Evolutionary conservation across 306 rosid genomes (phyloP), one percentile per base, ranked within the genome.

Genomic region (Albizia julibrissin): DNA sequence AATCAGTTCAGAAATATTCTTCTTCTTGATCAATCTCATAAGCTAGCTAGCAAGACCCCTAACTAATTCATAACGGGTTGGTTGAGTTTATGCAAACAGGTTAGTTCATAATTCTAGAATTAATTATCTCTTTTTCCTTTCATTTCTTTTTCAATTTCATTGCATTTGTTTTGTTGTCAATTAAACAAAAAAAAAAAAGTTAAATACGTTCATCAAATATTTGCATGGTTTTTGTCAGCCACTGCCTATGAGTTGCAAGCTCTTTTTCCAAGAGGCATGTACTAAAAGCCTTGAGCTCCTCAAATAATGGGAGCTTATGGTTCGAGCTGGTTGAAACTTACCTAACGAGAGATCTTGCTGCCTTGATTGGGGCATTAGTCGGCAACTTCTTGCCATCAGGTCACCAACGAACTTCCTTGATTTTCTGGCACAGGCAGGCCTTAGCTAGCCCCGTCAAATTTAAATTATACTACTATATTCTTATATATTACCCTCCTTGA

Each of bases 11-110:
- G 33, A 24, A 61, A 24, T 61, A 0, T 61, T 10, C 34, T 59
- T 16, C 24, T 21, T 18, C 12, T 54, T n/a, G 31, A 58, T 22
- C 31, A 3, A 24, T 61, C 67, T n/a, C 10, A 19, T 24, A 54
- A 54, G 24, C 62, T 54, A 54, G 10, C 26, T n/a, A 58, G 64
- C 29, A 58, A 58, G 5, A 58, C 0, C 27, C 14, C 29, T 0
- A 58, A 22, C 22, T 58, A 58, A 58, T 58, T 58, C 64, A 31
- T 59, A 68, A 87, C 87, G 88, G 83, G 72, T 75, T 83, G 89
- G 81, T 83, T 87, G 10, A 44, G 77, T 54, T 39, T 83, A 76
- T 83, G 42, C 80, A 81, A 70, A 24, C 66, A 80, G 94, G 92
- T 91, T 64, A 74, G 78, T 79, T 52, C 24, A 52, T 19, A 52